These are phyloP conservation scores for Nigrospora osmanthi DNA, from an alignment of 2,329 filamentous ascomycete species.

Conservation along the genomic window DNA sequence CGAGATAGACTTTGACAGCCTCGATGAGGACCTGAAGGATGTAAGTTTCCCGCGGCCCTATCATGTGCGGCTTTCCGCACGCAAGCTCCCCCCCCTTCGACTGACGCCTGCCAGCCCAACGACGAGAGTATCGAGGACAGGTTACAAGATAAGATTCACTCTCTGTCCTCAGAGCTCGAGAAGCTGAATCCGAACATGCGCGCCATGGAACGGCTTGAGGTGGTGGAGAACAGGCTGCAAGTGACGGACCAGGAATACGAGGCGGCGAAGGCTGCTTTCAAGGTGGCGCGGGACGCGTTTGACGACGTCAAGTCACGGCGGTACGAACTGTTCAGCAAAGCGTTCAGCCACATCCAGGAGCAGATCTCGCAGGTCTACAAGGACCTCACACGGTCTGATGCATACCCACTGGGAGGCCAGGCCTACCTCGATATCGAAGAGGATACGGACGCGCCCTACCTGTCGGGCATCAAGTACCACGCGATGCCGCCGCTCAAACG, in stretches of 20 bases:
- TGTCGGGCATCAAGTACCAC: conserved; percentile 95
- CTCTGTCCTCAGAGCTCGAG: conserved; percentile 71
- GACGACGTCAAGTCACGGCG: conserved; percentile 74
- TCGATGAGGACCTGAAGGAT: conserved; percentile 76
- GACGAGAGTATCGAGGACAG: conserved; percentile 65
- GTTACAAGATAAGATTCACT: conserved; percentile 69
- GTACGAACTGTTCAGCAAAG: conserved; percentile 88
- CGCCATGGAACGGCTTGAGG: conserved; percentile 83
- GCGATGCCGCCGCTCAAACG: conserved; percentile 98
- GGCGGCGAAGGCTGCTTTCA: conserved; percentile 67
- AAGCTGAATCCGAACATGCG: conserved; percentile 97
- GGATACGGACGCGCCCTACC: conserved; percentile 92
- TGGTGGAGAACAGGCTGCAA: conserved; percentile 74
- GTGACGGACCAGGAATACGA: conserved; percentile 86
- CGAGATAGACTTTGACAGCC: conserved; percentile 72
- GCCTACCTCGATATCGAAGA: conserved; percentile 86
- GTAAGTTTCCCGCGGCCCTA: conserved; percentile 36
- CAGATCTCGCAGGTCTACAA: conserved; percentile 93
- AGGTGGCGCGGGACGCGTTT: conserved; percentile 74
- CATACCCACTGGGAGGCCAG: conserved; percentile 88
- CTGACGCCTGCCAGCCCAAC: conserved; percentile 44
- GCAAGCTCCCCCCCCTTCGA: conserved; percentile 1
- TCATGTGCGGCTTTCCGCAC: not conserved
- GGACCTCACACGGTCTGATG: conserved; percentile 81
- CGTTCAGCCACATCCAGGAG: conserved; percentile 89